Percentiles rank a stretch among this genome's conserved stretches.
phyloP scores from a whole-genome alignment of 768 basidiomycete species.

The Mycena chlorophos region DNA sequence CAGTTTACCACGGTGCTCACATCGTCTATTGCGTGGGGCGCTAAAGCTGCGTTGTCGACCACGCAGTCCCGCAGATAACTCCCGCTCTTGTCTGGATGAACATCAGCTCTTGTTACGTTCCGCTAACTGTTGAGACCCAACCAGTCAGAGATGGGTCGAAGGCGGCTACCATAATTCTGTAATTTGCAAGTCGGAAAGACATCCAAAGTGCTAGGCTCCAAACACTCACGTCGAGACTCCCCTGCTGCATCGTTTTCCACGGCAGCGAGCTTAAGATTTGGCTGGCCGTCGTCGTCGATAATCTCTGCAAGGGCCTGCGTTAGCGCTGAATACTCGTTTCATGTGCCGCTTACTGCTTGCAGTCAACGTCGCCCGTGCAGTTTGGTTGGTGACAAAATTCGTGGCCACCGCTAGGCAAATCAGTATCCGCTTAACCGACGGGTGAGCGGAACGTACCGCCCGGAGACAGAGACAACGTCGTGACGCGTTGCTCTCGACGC shows the following conservation, averaged over 20 bases:
- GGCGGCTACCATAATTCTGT: slow-evolving; percentile 8
- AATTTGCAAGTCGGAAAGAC: neutral
- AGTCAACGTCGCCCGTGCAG: neutral
- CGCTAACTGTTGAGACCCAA: too few relatives aligned
- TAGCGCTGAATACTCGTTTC: too few relatives aligned
- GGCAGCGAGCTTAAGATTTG: neutral
- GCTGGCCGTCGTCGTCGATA: slow-evolving; percentile 12
- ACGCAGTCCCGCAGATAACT: slow-evolving; percentile 5
- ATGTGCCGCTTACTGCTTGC: neutral
- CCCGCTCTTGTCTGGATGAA: slow-evolving; percentile 14
- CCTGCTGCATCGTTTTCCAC: slow-evolving; percentile 15
- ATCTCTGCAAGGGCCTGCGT: neutral
- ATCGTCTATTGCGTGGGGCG: slow-evolving; percentile 9
- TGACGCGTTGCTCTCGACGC: slow-evolving; percentile 6
- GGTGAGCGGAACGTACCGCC: slow-evolving; percentile 2
- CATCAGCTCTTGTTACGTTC: too few relatives aligned
- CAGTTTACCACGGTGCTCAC: neutral
- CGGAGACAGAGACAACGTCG: slow-evolving; percentile 10
- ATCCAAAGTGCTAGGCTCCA: neutral
- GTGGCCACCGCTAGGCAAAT: slow-evolving; percentile 7
- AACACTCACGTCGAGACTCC: slow-evolving; percentile 13
- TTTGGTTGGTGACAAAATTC: slow-evolving; percentile 7
- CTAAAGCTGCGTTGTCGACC: slow-evolving; percentile 4
- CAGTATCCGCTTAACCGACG: neutral
- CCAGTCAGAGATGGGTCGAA: slow-evolving; percentile 18